Conservation (phyloP, 176 grass and related monocot species). For the Paspalum notatum region DNA sequence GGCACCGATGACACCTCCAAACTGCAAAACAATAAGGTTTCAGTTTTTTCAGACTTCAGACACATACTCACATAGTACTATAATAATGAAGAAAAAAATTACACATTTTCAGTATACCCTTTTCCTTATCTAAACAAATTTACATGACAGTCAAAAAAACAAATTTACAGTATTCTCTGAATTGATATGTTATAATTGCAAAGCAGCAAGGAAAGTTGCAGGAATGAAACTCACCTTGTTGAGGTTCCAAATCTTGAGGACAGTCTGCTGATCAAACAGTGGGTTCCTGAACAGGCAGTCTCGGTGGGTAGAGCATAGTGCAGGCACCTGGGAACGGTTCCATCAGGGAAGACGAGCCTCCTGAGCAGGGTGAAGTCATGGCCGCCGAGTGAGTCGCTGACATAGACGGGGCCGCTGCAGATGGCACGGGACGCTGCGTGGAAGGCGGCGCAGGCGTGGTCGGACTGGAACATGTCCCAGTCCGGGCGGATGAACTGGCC, state of each 20-base stretch:
- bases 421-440: conserved; percentile 69
- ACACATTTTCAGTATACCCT: too few species aligned
- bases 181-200: too few species aligned
- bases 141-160: too few species aligned
- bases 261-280: conserved; percentile 58
- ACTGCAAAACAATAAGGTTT: conserved; percentile 30
- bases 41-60: conserved; percentile 1
- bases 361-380: conserved; percentile 66
- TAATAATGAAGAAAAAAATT: too few species aligned
- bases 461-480: conserved; percentile 95
- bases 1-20: conserved; percentile 62
- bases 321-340: conserved; percentile 60
- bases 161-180: too few species aligned
- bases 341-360: conserved; percentile 49
- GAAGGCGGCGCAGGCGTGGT: conserved; percentile 57
- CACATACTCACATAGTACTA: not conserved
- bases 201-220: too few species aligned
- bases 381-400: conserved; percentile 65
- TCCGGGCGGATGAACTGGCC: conserved; percentile 72
- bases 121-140: too few species aligned
- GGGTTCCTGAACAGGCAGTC: conserved; percentile 75
- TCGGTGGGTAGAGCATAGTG: conserved; percentile 71
- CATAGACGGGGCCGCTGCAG: conserved; percentile 68
- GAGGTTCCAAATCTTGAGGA: conserved; percentile 85
- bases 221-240: conserved; percentile 65